Conservation (phyloP, 2,329 filamentous ascomycete genomes). For the Fusarium pseudonygamai region DNA sequence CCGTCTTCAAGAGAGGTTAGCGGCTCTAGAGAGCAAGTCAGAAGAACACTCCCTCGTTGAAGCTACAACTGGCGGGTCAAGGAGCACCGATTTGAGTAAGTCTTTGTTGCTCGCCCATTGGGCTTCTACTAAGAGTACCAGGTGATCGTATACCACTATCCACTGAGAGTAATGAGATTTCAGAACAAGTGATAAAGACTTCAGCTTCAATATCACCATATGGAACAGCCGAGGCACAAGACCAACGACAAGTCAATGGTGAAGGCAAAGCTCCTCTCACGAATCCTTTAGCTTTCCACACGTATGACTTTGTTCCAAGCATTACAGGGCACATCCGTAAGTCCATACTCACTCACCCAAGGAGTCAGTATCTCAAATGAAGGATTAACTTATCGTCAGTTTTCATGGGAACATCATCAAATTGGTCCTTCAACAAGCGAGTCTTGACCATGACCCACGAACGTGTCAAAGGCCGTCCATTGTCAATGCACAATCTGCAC, state of each 20-base stretch:
- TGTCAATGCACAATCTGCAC: slow-evolving; percentile 22
- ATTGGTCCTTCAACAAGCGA: slow-evolving; percentile 36
- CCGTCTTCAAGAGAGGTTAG: slow-evolving; percentile 22
- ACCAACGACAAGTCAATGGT: background rate
- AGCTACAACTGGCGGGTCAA: background rate
- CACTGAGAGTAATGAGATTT: background rate
- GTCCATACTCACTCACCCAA: background rate
- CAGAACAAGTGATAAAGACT: background rate
- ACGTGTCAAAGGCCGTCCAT: slow-evolving; percentile 19
- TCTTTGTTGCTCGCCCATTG: background rate
- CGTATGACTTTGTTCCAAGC: slow-evolving; percentile 33
- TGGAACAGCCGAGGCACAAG: background rate
- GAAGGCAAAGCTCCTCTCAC: slow-evolving; percentile 28
- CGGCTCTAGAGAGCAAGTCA: slow-evolving; percentile 4
- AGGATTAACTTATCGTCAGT: background rate
- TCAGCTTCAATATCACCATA: slow-evolving; percentile 1
- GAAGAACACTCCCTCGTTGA: background rate
- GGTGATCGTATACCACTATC: background rate
- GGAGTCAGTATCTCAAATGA: no score
- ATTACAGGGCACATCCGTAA: slow-evolving; percentile 12
- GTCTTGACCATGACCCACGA: slow-evolving; percentile 36
- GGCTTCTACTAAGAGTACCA: background rate
- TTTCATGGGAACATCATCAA: slow-evolving; percentile 35
- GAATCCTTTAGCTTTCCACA: slow-evolving; percentile 33
- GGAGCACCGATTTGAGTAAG: slow-evolving; percentile 3